Conservation (phyloP, 805 yeast species). For the Barnettozyma siamensis region DNA sequence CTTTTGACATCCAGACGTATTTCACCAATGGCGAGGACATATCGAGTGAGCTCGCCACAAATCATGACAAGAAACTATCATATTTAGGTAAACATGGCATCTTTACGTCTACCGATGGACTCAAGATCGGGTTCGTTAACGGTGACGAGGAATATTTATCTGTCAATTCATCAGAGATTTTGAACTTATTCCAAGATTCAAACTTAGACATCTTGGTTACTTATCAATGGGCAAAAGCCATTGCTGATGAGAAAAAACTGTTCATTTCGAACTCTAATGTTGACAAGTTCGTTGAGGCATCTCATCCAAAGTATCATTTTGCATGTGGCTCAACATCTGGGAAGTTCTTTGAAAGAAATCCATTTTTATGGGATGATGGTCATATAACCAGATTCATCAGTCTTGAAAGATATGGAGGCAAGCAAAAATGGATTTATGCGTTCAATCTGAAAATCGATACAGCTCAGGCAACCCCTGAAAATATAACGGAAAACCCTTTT, state of each 20-base stretch:
- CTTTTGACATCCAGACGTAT: constrained; percentile 18
- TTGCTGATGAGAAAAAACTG: constrained; percentile 40
- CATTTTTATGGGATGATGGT: constrained; percentile 51
- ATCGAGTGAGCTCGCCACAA: background rate
- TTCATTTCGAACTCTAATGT: constrained; percentile 41
- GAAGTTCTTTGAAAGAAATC: constrained; percentile 45
- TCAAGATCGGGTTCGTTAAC: constrained; percentile 42
- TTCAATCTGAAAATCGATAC: constrained; percentile 39
- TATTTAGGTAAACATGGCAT: constrained; percentile 29
- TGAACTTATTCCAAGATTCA: constrained; percentile 19
- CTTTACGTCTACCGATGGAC: constrained; percentile 36
- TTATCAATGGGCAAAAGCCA: constrained; percentile 52
- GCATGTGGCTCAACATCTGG: constrained; percentile 46
- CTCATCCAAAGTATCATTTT: constrained; percentile 65
- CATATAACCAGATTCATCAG: constrained; percentile 59
- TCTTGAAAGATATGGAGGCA: constrained; percentile 51
- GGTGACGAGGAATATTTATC: constrained; percentile 23
- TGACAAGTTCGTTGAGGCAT: constrained; percentile 38
- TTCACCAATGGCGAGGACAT: constrained; percentile 19
- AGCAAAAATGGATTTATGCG: constrained; percentile 72
- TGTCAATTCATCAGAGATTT: constrained; percentile 24
- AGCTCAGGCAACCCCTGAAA: constrained; percentile 21
- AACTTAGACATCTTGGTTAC: constrained; percentile 51
- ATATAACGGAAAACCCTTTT: constrained; percentile 30
- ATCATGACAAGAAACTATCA: constrained; percentile 3